phyloP scores from a whole-genome alignment of 768 basidiomycete species.

The Plicaturopsis crispa region DNA sequence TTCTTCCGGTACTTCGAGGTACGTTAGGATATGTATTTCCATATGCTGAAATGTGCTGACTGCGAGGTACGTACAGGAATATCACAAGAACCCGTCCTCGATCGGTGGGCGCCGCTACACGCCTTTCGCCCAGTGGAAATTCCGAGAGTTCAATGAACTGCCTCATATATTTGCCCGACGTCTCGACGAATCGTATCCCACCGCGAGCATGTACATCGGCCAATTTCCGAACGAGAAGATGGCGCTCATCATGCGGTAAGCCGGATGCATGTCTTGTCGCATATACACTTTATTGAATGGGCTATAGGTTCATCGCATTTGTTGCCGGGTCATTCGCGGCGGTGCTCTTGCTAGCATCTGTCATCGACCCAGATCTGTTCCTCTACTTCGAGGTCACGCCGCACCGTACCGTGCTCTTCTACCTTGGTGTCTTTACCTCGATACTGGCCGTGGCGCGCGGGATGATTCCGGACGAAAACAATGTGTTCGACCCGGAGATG shows the following conservation, averaged over 20 bases:
- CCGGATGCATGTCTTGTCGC: constrained; percentile 4
- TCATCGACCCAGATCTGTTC: constrained; percentile 90
- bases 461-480: constrained; percentile 93
- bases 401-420: constrained; percentile 91
- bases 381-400: constrained; percentile 92
- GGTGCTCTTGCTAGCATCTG: constrained; percentile 85
- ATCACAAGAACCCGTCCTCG: constrained; percentile 95
- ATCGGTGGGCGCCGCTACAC: constrained; percentile 92
- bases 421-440: constrained; percentile 81
- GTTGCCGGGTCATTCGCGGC: constrained; percentile 95
- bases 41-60: background rate
- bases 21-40: constrained; percentile 13
- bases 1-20: constrained; percentile 99
- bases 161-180: constrained; percentile 87
- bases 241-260: constrained; percentile 83
- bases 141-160: constrained; percentile 97
- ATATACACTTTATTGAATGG: background rate
- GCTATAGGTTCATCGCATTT: constrained; percentile 84
- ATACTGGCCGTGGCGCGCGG: constrained; percentile 86
- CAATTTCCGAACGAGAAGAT: constrained; percentile 97
- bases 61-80: constrained; percentile 58
- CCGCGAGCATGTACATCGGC: constrained; percentile 91
- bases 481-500: constrained; percentile 89
- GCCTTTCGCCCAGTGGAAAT: constrained; percentile 95
- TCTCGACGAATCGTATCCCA: constrained; percentile 81